phyloP scores from a whole-genome alignment of 805 yeast genomes.

The Cyberlindnera sargentensis region DNA sequence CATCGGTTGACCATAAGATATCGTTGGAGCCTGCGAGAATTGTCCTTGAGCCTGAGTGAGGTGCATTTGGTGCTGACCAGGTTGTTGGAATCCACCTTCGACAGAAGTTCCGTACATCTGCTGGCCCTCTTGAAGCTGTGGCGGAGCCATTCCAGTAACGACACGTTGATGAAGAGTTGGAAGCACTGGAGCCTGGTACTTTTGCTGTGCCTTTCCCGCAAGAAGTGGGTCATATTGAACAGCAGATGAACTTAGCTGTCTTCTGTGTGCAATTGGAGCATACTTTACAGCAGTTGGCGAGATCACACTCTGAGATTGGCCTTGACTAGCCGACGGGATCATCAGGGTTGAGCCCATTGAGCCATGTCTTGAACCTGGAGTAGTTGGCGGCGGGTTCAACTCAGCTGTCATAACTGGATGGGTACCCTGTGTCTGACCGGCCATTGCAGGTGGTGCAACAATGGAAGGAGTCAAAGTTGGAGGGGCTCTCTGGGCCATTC shows the following conservation, averaged over 20 bases:
- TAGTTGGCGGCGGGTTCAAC: background rate
- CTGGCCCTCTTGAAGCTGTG: background rate
- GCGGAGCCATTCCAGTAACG: background rate
- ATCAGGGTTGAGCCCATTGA: background rate
- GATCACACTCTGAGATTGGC: background rate
- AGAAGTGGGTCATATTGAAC: conserved; percentile 24
- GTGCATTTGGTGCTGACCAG: conserved; percentile 1
- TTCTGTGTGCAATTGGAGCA: conserved; percentile 31
- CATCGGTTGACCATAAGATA: background rate
- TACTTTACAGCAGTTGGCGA: conserved; percentile 27
- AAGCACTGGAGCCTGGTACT: conserved; percentile 3
- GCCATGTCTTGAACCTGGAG: background rate
- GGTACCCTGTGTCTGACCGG: conserved; percentile 2
- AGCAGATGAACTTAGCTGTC: conserved; percentile 24
- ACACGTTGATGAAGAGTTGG: conserved; percentile 2
- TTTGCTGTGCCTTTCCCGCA: conserved; percentile 11
- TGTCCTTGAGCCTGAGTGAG: conserved; percentile 2
- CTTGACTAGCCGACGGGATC: background rate
- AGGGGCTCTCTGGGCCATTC: conserved; percentile 3
- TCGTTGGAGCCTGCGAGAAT: no score
- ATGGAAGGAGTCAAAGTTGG: background rate
- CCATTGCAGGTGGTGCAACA: background rate
- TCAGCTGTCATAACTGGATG: conserved; percentile 1
- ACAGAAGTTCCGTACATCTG: no score
- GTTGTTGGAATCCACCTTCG: background rate